A percentile compares a stretch with the other conserved stretches of the same genome.
phyloP scores from a whole-genome alignment of 768 basidiomycete species.

The Amanita molliuscula region DNA sequence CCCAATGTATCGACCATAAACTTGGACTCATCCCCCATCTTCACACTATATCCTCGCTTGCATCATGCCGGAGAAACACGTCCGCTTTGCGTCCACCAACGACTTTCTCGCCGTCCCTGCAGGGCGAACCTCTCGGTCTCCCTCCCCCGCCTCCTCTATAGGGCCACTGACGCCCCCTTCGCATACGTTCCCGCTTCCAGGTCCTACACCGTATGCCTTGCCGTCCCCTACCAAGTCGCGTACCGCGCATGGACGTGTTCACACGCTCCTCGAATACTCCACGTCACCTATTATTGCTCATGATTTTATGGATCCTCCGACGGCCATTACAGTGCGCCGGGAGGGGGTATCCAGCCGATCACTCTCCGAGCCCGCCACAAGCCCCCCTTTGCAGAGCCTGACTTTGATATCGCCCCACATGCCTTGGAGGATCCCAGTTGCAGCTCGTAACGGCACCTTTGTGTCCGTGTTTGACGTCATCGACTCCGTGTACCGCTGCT shows the following conservation, averaged over 20 bases:
- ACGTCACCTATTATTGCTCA: slow-evolving; percentile 15
- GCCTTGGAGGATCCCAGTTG: slow-evolving; percentile 26
- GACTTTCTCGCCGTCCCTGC: not conserved
- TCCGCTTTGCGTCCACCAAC: not conserved
- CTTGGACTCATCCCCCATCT: not conserved
- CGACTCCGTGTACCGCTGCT: slow-evolving; percentile 13
- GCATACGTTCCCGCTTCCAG: not conserved
- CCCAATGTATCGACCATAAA: not conserved
- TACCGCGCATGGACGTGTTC: slow-evolving; percentile 9
- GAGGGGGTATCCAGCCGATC: slow-evolving; percentile 14
- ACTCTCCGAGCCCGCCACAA: slow-evolving; percentile 23
- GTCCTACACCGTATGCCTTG: not conserved
- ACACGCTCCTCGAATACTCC: slow-evolving; percentile 18
- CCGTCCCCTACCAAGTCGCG: not conserved
- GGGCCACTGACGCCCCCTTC: not conserved
- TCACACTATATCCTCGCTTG: not conserved
- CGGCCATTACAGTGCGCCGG: slow-evolving; percentile 15
- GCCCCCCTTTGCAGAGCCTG: slow-evolving; percentile 19
- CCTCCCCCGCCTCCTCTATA: not conserved
- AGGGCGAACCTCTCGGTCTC: not conserved
- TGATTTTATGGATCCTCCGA: slow-evolving; percentile 20
- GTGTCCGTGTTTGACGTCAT: slow-evolving; percentile 29
- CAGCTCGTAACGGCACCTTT: slow-evolving; percentile 15
- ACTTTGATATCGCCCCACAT: slow-evolving; percentile 19
- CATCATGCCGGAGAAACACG: not conserved